Evolutionary conservation across 441 rosid genomes (phyloP), one percentile per base, ranked within the genome.

Genomic region (Erodium chrysanthum): DNA sequence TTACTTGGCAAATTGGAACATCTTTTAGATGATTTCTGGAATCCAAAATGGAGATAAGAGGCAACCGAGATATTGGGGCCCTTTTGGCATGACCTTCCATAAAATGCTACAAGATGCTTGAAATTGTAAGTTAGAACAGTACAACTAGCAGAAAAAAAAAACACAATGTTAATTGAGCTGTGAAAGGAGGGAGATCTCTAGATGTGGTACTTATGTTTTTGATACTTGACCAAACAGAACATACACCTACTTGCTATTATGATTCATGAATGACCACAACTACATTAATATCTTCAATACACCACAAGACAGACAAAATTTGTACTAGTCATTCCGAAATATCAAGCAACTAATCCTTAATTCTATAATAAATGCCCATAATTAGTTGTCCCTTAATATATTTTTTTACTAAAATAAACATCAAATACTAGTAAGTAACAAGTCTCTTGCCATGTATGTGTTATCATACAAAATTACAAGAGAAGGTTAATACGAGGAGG

Each of bases 61-160:
- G 98, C 76, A 96, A 75, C 67, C 96, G 86, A 73, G 97, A 85
- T 77, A 96, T 90, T 25, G 98, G 98, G 48, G 90, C 82, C 75
- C 84, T 88, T 86, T 89, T 90, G 66, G 98, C 87, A 83, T 89
- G 99, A 75, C 98, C 99, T 80, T 96, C 99, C 98, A 96, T 89
- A 72, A 89, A 92, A 84, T 96, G 99, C 99, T 96, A 76, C 8
- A 70, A 76, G 50, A 75, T 14, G n/a, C 0, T 48, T 44, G 76
- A 75, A 48, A 14, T 29, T 0, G 40, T 7, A 58, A 70, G 48
- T 23, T 66, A 27, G 33, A 56, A 59, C 17, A 59, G n/a, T 23
- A n/a, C 15, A 59, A 59, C 64, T 23, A 59, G 64, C 64, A 23
- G 33, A 11, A 59, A 14, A 9, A 58, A 21, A 59, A 22, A 14